These are phyloP conservation scores for Choricystis sp. DNA, from an alignment of 139 green algal species.

Conservation along the genomic window DNA sequence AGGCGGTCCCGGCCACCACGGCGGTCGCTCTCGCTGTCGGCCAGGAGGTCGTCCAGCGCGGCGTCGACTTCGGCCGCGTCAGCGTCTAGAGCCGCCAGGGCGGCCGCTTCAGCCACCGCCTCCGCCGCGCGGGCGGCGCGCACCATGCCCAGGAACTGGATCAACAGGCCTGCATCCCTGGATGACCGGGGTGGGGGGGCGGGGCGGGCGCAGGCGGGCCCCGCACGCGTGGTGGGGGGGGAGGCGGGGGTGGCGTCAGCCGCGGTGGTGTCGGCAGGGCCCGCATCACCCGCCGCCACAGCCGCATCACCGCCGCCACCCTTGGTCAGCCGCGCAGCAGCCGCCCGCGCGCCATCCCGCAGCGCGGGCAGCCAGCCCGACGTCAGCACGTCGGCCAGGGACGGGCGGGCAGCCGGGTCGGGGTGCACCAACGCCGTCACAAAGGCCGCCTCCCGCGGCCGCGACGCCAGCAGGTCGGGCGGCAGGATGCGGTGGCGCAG, in stretches of 20 bases:
- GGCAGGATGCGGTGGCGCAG: slow-evolving; percentile 36
- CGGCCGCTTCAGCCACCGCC: too few relatives aligned
- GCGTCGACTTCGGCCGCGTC: not conserved
- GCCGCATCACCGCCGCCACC: too few relatives aligned
- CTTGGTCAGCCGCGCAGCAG: not conserved
- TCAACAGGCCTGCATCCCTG: not conserved
- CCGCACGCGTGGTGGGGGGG: too few relatives aligned
- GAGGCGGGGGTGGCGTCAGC: too few relatives aligned
- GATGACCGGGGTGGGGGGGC: too few relatives aligned
- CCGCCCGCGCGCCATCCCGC: not conserved
- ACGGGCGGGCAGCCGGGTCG: slow-evolving; percentile 23
- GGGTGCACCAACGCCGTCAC: slow-evolving; percentile 30
- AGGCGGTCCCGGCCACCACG: too few relatives aligned
- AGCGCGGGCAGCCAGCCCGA: slow-evolving; percentile 13
- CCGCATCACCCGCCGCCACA: too few relatives aligned
- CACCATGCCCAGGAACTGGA: not conserved
- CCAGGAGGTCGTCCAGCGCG: not conserved
- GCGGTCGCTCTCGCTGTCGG: too few relatives aligned
- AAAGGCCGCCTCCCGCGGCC: slow-evolving; percentile 34
- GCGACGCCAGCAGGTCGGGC: slow-evolving; percentile 9
- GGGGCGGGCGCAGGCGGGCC: too few relatives aligned
- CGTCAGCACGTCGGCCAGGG: slow-evolving; percentile 22
- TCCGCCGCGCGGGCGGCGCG: not conserved
- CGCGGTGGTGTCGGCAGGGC: not conserved
- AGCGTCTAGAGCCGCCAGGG: not conserved